A percentile compares a stretch with the other conserved stretches of the same genome.
Evolutionary conservation across 2,329 filamentous ascomycete species (phyloP).

Genomic region (Ophidiomyces ophidiicola): DNA sequence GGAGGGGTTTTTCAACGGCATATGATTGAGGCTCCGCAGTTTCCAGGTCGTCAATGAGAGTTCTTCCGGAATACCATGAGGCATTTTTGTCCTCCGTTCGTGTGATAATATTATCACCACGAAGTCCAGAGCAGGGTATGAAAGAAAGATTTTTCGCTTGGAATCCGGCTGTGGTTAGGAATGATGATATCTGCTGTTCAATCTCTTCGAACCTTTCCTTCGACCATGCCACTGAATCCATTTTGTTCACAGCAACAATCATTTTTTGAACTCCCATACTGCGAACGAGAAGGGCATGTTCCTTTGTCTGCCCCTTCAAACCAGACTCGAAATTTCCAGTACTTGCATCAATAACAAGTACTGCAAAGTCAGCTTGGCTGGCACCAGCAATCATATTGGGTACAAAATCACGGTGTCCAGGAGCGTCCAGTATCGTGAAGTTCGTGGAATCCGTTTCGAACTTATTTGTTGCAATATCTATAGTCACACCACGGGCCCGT

Average conservation of each 20-base stretch:
- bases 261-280: slow-evolving; percentile 83
- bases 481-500: slow-evolving; percentile 78
- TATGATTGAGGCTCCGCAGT: slow-evolving; percentile 61
- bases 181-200: slow-evolving; percentile 65
- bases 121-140: slow-evolving; percentile 78
- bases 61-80: slow-evolving; percentile 69
- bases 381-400: slow-evolving; percentile 98
- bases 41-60: slow-evolving; percentile 74
- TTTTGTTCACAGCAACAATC: slow-evolving; percentile 88
- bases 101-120: slow-evolving; percentile 69
- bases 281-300: slow-evolving; percentile 78
- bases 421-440: slow-evolving; percentile 92
- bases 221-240: slow-evolving; percentile 78
- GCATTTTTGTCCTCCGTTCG: slow-evolving; percentile 37
- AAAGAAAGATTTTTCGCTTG: slow-evolving; percentile 69
- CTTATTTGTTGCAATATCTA: slow-evolving; percentile 88
- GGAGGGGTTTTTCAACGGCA: slow-evolving; percentile 63
- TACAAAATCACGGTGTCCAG: slow-evolving; percentile 89
- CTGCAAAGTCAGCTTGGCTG: slow-evolving; percentile 88
- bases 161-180: slow-evolving; percentile 73
- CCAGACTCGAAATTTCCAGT: slow-evolving; percentile 89
- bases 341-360: slow-evolving; percentile 84
- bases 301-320: slow-evolving; percentile 82
- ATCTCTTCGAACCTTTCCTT: slow-evolving; percentile 76
- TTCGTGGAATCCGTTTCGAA: slow-evolving; percentile 79